These are phyloP conservation scores for carrot (Daucus carota) DNA, from an alignment of 129 eudicot genomes.

Conservation along the genomic window DH1_v3.0 NC_030385.2:14247001-14247500, in stretches of 20 bases:
- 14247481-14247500: not conserved
- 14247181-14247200: slow-evolving; percentile 81
- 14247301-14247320: too few relatives aligned
- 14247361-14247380: not conserved
- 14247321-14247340: too few relatives aligned
- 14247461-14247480: not conserved
- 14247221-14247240: slow-evolving; percentile 92
- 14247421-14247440: not conserved
- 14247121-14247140: slow-evolving; percentile 36
- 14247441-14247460: not conserved
- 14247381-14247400: not conserved
- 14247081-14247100: slow-evolving; percentile 56
- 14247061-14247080: slow-evolving; percentile 54
- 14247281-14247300: too few relatives aligned
- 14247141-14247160: slow-evolving; percentile 38
- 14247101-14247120: slow-evolving; percentile 51
- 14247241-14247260: too few relatives aligned
- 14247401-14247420: not conserved
- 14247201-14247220: slow-evolving; percentile 61
- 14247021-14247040: slow-evolving; percentile 52
- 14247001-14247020: slow-evolving; percentile 58
- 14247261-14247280: not conserved
- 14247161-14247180: slow-evolving; percentile 34
- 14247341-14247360: not conserved
- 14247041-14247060: slow-evolving; percentile 54